phyloP scores from a whole-genome alignment of 805 yeast genomes.

The Dipodascus geniculatus region DNA sequence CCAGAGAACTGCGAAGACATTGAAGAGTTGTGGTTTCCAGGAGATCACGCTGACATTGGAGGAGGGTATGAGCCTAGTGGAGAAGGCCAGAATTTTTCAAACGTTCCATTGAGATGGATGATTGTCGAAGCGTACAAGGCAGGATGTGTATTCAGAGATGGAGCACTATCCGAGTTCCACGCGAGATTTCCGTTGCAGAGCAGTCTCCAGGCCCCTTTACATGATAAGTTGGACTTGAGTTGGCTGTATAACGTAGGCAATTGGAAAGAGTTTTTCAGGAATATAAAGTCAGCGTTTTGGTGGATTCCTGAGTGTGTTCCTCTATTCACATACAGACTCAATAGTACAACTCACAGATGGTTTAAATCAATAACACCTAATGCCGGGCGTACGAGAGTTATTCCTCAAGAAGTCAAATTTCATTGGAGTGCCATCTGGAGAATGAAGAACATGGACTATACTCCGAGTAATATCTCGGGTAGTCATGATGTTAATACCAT shows the following conservation, averaged over 20 bases:
- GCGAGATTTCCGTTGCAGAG: slow-evolving; percentile 23
- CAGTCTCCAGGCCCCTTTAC: slow-evolving; percentile 9
- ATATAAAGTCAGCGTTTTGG: slow-evolving; percentile 28
- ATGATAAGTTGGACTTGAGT: slow-evolving; percentile 10
- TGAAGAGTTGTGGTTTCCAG: slow-evolving; percentile 55
- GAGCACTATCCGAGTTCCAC: slow-evolving; percentile 32
- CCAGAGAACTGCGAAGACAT: slow-evolving; percentile 26
- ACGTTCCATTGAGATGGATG: slow-evolving; percentile 51
- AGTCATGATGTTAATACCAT: background rate
- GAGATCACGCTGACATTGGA: slow-evolving; percentile 59
- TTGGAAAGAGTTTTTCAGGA: background rate
- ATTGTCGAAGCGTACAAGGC: slow-evolving; percentile 38
- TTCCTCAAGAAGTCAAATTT: slow-evolving; percentile 36
- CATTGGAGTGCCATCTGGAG: slow-evolving; percentile 58
- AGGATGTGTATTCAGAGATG: slow-evolving; percentile 38
- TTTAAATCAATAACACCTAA: slow-evolving; percentile 40
- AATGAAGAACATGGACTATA: background rate
- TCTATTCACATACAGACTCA: slow-evolving; percentile 35
- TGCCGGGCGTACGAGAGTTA: slow-evolving; percentile 38
- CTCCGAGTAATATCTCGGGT: background rate
- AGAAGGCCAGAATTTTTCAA: slow-evolving; percentile 35
- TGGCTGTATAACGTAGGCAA: background rate
- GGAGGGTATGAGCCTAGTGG: slow-evolving; percentile 49
- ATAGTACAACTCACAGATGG: slow-evolving; percentile 40
- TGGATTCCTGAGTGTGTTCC: slow-evolving; percentile 57